phyloP scores from a whole-genome alignment of 106 monocot genomes.

The Dendrobium catenatum region DNA sequence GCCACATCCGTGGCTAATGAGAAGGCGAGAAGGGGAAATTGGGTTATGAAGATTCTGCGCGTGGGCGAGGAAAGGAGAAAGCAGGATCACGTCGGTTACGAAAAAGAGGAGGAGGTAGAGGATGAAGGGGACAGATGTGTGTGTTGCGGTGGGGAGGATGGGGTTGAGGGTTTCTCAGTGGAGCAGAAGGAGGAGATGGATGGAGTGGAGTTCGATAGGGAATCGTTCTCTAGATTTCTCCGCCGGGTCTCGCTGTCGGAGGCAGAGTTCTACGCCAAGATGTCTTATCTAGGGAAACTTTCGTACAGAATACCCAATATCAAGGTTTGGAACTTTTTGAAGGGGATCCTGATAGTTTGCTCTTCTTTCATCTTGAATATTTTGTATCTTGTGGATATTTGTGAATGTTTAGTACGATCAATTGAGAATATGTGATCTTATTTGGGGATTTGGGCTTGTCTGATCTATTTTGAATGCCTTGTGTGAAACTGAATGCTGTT shows the following conservation, averaged over 20 bases:
- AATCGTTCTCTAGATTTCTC: conserved; percentile 60
- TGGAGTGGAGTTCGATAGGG: conserved; percentile 36
- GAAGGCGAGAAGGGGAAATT: conserved; percentile 22
- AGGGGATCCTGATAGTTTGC: not conserved
- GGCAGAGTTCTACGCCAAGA: conserved; percentile 40
- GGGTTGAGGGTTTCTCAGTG: conserved; percentile 12
- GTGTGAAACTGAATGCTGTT: too few relatives aligned
- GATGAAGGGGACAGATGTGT: conserved; percentile 6
- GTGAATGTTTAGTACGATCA: not conserved
- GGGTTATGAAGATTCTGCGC: conserved; percentile 43
- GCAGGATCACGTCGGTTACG: not conserved
- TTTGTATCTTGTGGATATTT: not conserved
- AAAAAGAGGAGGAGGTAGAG: not conserved
- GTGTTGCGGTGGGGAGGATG: conserved; percentile 6
- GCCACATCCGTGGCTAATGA: conserved; percentile 2
- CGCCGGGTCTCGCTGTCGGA: conserved; percentile 48
- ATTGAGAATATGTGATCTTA: not conserved
- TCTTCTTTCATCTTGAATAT: not conserved
- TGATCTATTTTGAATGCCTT: not conserved
- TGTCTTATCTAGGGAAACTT: conserved; percentile 61
- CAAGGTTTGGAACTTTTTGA: conserved; percentile 32
- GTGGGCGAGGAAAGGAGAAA: conserved; percentile 19
- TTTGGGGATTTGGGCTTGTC: not conserved
- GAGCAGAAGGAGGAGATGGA: conserved; percentile 14
- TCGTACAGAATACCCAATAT: conserved; percentile 66